phyloP scores from a whole-genome alignment of 495 filamentous ascomycete species.

The Penicillium taxi region DNA sequence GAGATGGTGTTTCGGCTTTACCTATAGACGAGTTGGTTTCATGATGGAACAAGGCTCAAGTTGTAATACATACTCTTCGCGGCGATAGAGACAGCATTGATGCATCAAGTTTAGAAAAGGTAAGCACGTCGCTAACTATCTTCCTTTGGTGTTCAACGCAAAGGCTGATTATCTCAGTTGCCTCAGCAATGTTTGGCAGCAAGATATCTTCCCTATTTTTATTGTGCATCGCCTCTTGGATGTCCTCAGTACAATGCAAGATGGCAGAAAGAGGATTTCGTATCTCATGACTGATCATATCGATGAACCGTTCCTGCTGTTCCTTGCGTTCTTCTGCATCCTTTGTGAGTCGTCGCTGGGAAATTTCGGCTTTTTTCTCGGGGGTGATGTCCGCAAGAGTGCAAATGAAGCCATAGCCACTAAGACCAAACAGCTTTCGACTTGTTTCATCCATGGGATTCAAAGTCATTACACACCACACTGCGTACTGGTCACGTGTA shows the following conservation, averaged over 20 bases:
- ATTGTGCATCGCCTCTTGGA: slow-evolving; percentile 28
- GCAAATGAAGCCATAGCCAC: slow-evolving; percentile 9
- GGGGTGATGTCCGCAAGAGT: slow-evolving; percentile 36
- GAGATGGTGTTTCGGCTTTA: slow-evolving; percentile 60
- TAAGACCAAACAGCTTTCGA: slow-evolving; percentile 5
- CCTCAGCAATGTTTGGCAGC: slow-evolving; percentile 47
- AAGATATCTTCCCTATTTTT: slow-evolving; percentile 2
- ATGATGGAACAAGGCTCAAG: too few species aligned
- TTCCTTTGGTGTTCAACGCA: slow-evolving; percentile 73
- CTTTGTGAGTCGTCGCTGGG: slow-evolving; percentile 52
- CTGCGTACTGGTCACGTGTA: background rate
- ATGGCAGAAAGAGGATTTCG: slow-evolving; percentile 78
- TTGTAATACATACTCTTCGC: slow-evolving; percentile 50
- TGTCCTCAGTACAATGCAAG: slow-evolving; percentile 75
- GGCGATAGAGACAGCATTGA: slow-evolving; percentile 62
- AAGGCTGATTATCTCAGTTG: slow-evolving; percentile 64
- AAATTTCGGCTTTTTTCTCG: slow-evolving; percentile 38
- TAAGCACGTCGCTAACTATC: slow-evolving; percentile 73
- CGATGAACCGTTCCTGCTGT: slow-evolving; percentile 78
- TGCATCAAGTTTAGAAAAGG: slow-evolving; percentile 76
- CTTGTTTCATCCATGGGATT: slow-evolving; percentile 7
- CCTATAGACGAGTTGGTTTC: too few species aligned
- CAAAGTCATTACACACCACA: slow-evolving; percentile 17
- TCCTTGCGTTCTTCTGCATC: slow-evolving; percentile 59
- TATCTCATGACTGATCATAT: slow-evolving; percentile 84